A percentile compares a stretch with the other conserved stretches of the same genome.
phyloP scores from a whole-genome alignment of 129 eudicot species.

The Tagetes patula region DNA sequence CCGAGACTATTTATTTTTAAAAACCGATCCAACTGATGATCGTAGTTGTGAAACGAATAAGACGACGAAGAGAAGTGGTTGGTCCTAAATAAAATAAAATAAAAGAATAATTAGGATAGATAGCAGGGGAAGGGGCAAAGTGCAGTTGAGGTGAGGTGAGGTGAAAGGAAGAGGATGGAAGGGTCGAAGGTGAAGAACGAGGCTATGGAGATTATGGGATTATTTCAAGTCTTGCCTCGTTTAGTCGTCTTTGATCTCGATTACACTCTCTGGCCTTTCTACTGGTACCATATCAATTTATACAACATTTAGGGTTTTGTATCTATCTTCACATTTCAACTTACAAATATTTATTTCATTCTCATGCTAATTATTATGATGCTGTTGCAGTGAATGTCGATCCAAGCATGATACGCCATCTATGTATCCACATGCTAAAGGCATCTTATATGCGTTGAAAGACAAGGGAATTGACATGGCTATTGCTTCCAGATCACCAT shows the following conservation, averaged over 20 bases:
- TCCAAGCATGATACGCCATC: constrained; percentile 83
- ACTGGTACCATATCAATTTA: constrained; percentile 51
- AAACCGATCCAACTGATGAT: too few species aligned
- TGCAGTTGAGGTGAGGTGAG: too few species aligned
- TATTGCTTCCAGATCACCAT: constrained; percentile 95
- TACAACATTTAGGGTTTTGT: neutral
- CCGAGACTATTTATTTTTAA: too few species aligned
- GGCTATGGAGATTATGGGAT: constrained; percentile 66
- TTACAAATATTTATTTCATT: neutral
- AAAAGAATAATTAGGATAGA: too few species aligned
- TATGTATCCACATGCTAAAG: constrained; percentile 84
- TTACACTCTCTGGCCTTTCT: constrained; percentile 98
- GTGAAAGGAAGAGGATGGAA: constrained; percentile 44
- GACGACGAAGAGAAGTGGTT: too few species aligned
- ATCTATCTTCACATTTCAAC: too few species aligned
- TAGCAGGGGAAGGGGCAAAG: too few species aligned
- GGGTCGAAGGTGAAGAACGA: constrained; percentile 75
- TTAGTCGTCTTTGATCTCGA: constrained; percentile 97
- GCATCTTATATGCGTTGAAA: constrained; percentile 69
- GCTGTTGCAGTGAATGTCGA: constrained; percentile 64
- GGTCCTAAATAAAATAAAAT: too few species aligned
- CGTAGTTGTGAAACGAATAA: too few species aligned
- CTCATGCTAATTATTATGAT: neutral
- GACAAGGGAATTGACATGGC: constrained; percentile 84
- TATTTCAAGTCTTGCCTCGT: constrained; percentile 73